A percentile compares a stretch with the other conserved stretches of the same genome.
Evolutionary conservation across 371 early-diverging fungal genomes (phyloP).

Genomic region (Zopfochytrium polystomum): DNA sequence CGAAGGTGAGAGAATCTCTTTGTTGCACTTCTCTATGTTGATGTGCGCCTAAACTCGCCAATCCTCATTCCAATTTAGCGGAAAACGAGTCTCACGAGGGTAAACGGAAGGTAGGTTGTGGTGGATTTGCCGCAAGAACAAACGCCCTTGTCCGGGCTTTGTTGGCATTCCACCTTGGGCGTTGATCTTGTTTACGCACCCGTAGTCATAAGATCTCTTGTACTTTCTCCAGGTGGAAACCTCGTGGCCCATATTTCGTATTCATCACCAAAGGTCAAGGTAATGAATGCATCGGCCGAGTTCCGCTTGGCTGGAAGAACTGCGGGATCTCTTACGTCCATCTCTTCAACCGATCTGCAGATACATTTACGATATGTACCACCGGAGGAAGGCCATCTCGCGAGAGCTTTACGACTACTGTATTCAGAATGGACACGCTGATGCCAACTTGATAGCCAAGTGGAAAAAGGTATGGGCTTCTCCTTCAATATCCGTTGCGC

Average conservation of each 20-base stretch:
- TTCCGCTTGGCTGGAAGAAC: too few species aligned
- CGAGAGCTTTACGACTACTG: slow-evolving; percentile 89
- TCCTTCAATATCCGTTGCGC: background rate
- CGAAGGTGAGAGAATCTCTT: slow-evolving; percentile 70
- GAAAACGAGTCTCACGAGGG: slow-evolving; percentile 95
- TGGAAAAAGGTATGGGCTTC: slow-evolving; percentile 88
- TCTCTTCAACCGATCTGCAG: too few species aligned
- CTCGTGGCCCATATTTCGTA: slow-evolving; percentile 91
- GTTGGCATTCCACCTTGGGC: too few species aligned
- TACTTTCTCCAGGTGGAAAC: too few species aligned
- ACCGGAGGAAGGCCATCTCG: slow-evolving; percentile 91
- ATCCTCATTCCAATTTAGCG: slow-evolving; percentile 58
- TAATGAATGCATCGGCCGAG: too few species aligned
- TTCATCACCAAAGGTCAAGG: slow-evolving; percentile 96
- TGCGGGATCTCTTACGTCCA: too few species aligned
- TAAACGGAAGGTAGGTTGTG: slow-evolving; percentile 90
- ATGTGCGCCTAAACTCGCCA: too few species aligned
- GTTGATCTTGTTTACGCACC: too few species aligned
- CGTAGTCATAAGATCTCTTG: too few species aligned
- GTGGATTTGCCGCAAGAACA: too few species aligned
- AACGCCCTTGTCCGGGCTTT: too few species aligned
- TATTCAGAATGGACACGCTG: slow-evolving; percentile 86
- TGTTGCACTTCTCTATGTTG: slow-evolving; percentile 9
- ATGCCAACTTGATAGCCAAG: slow-evolving; percentile 92
- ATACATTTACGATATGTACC: slow-evolving; percentile 92